Evolutionary conservation across 1,284 basidiomycete species (phyloP).

Genomic region (Microbotryum saponariae): DNA sequence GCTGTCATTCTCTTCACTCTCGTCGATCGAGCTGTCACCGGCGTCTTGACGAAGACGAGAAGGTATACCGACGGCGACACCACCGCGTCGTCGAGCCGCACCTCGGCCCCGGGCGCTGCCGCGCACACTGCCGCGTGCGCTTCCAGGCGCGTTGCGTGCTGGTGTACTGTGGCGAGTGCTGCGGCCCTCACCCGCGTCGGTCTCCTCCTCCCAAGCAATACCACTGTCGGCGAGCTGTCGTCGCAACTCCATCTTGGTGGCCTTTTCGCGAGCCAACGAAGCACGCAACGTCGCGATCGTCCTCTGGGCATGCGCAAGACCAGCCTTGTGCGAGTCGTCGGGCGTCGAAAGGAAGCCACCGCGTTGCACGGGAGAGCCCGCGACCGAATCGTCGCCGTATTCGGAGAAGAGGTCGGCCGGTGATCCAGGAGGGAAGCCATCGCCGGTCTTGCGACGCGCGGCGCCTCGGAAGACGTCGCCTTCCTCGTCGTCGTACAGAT

Average conservation of each 20-base stretch:
- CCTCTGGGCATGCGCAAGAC: conserved; percentile 65
- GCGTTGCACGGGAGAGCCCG: conserved; percentile 38
- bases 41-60: conserved; percentile 12
- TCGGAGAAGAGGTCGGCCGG: conserved; percentile 41
- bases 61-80: conserved; percentile 12
- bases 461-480: conserved; percentile 36
- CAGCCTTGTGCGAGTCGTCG: conserved; percentile 68
- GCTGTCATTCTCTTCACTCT: conserved; percentile 24
- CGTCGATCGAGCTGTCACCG: conserved; percentile 22
- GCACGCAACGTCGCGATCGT: conserved; percentile 65
- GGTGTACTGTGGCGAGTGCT: conserved; percentile 3
- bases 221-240: conserved; percentile 26
- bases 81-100: conserved; percentile 10
- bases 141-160: conserved; percentile 3
- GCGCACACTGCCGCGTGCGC: conserved; percentile 10
- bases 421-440: conserved; percentile 37
- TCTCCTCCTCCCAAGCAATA: conserved; percentile 24
- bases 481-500: conserved; percentile 53
- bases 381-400: conserved; percentile 40
- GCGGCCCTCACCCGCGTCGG: conserved; percentile 7
- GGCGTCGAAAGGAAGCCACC: conserved; percentile 44
- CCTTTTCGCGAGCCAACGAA: conserved; percentile 68
- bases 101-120: conserved; percentile 19
- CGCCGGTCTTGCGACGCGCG: conserved; percentile 58
- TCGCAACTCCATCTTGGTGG: conserved; percentile 54